phyloP scores from a whole-genome alignment of 495 filamentous ascomycete genomes.

The Neurospora pannonica region DNA sequence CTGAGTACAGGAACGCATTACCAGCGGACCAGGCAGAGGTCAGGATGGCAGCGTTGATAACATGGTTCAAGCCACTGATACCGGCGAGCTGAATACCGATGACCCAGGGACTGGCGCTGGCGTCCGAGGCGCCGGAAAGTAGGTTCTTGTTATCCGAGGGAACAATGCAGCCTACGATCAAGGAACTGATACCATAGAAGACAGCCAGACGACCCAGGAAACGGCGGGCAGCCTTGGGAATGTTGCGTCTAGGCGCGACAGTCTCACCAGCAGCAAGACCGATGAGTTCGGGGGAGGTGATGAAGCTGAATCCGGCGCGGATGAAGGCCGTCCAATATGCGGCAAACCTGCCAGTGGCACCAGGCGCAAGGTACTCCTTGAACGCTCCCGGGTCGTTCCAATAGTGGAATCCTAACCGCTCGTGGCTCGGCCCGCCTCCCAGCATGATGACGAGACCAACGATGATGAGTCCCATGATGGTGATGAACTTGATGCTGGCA shows the following conservation, averaged over 20 bases:
- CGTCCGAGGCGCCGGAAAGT: constrained; percentile 42
- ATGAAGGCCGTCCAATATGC: constrained; percentile 39
- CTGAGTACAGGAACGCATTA: constrained; percentile 75
- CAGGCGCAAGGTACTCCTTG: constrained; percentile 43
- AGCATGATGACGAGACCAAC: constrained; percentile 64
- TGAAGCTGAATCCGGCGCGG: constrained; percentile 39
- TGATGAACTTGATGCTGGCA: constrained; percentile 59
- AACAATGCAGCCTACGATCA: constrained; percentile 61
- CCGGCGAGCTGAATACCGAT: constrained; percentile 37
- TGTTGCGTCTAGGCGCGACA: constrained; percentile 63
- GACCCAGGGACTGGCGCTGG: constrained; percentile 55
- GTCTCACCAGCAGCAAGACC: constrained; percentile 69
- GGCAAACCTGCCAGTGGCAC: constrained; percentile 39
- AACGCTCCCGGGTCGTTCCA: constrained; percentile 69
- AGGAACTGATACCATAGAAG: constrained; percentile 62
- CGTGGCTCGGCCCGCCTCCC: constrained; percentile 51
- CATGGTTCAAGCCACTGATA: constrained; percentile 35
- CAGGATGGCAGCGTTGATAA: constrained; percentile 39
- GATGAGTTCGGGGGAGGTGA: constrained; percentile 41
- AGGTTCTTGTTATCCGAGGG: constrained; percentile 46
- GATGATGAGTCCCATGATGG: constrained; percentile 58
- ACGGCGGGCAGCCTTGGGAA: constrained; percentile 62
- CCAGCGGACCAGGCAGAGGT: constrained; percentile 48
- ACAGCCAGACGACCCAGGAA: constrained; percentile 61
- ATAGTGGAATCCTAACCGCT: constrained; percentile 53